Conservation (phyloP, 2,329 filamentous ascomycete genomes). For the Reticulascus tulasneorum region DNA sequence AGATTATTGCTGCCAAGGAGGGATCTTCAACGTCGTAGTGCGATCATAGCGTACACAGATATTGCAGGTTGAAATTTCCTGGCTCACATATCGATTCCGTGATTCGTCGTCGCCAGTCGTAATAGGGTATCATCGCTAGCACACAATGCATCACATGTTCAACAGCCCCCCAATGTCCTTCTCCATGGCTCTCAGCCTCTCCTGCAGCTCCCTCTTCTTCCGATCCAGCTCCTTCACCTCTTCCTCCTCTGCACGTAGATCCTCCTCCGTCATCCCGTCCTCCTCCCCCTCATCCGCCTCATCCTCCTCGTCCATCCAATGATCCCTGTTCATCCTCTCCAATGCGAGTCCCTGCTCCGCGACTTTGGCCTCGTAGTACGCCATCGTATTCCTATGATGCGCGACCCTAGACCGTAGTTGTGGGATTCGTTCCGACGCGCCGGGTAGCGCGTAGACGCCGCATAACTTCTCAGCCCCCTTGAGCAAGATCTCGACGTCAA, state of each 20-base stretch:
- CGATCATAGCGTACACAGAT: neutral
- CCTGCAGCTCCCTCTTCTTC: slow-evolving; percentile 54
- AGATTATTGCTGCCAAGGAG: slow-evolving; percentile 53
- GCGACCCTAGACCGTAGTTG: slow-evolving; percentile 67
- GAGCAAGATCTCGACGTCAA: slow-evolving; percentile 83
- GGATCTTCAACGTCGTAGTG: slow-evolving; percentile 11
- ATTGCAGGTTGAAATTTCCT: neutral
- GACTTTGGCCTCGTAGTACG: slow-evolving; percentile 77
- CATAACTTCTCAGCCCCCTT: slow-evolving; percentile 87
- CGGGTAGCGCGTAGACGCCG: slow-evolving; percentile 78
- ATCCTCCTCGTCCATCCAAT: slow-evolving; percentile 41
- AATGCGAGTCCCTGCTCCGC: slow-evolving; percentile 71
- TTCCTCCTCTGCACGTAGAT: slow-evolving; percentile 65
- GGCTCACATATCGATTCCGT: neutral
- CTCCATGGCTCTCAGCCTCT: slow-evolving; percentile 49
- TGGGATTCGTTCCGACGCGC: slow-evolving; percentile 72
- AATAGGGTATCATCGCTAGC: slow-evolving; percentile 4
- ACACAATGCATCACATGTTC: slow-evolving; percentile 46
- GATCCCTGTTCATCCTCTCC: slow-evolving; percentile 66
- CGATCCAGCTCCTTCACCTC: slow-evolving; percentile 54
- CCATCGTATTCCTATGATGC: slow-evolving; percentile 68
- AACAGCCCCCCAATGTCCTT: slow-evolving; percentile 52
- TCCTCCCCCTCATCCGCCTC: slow-evolving; percentile 32
- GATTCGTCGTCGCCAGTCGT: neutral
- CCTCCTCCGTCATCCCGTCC: slow-evolving; percentile 60